phyloP scores from a whole-genome alignment of 129 eudicot genomes.

The Arctium lappa region DNA sequence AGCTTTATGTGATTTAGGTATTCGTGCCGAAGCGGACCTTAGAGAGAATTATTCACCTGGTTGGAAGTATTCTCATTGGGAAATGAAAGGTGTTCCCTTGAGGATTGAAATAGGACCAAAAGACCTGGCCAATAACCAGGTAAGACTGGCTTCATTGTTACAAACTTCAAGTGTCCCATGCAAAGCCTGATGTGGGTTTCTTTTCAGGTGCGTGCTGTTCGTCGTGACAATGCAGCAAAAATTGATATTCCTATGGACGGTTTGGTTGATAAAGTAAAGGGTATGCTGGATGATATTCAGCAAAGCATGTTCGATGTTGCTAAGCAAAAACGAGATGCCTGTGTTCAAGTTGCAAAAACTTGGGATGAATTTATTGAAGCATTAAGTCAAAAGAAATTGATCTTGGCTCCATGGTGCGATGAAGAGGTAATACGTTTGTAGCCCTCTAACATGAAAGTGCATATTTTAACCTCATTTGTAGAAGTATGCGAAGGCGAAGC shows the following conservation, averaged over 20 bases:
- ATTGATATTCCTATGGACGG: conserved; percentile 58
- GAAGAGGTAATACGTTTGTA: conserved; percentile 57
- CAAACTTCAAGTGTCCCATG: background rate
- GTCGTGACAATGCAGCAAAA: conserved; percentile 69
- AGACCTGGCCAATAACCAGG: conserved; percentile 86
- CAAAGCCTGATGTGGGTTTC: background rate
- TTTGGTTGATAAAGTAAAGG: conserved; percentile 53
- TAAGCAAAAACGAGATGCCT: conserved; percentile 71
- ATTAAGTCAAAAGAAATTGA: conserved; percentile 61
- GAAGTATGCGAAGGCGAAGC: background rate
- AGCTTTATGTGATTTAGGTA: conserved; percentile 57
- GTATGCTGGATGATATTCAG: conserved; percentile 48
- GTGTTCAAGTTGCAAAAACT: conserved; percentile 57
- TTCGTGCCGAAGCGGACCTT: conserved; percentile 81
- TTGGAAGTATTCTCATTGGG: conserved; percentile 98
- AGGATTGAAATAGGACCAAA: conserved; percentile 93
- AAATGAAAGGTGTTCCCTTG: conserved; percentile 93
- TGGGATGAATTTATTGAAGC: conserved; percentile 75
- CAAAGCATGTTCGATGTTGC: conserved; percentile 66
- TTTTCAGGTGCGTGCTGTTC: conserved; percentile 68
- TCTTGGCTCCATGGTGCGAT: conserved; percentile 96
- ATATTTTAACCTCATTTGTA: background rate
- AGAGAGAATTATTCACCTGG: conserved; percentile 94
- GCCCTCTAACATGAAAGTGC: background rate
- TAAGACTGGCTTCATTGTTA: background rate